These are phyloP conservation scores for Claviceps quebecensis DNA, from an alignment of 2,329 filamentous ascomycete species.

Conservation along the genomic window DNA sequence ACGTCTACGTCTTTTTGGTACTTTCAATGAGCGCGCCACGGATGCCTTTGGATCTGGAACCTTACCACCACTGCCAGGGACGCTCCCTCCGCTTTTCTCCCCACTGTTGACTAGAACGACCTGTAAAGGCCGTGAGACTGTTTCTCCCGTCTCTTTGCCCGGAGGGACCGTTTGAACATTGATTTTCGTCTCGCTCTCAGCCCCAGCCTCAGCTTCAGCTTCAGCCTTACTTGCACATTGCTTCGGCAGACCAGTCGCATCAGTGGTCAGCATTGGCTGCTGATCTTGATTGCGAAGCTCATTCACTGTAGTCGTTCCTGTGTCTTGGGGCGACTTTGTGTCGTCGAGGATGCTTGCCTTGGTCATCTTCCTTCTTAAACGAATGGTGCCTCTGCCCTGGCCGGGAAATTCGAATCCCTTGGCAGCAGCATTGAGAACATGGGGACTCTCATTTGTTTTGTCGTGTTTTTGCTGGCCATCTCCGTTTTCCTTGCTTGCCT, in stretches of 20 bases:
- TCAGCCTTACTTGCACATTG: not conserved
- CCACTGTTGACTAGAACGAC: not conserved
- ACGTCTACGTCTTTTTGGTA: not conserved
- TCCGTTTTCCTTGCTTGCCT: not conserved
- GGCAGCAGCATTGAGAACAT: not conserved
- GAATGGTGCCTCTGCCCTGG: constrained; percentile 1
- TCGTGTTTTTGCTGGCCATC: not conserved
- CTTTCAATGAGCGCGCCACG: not conserved
- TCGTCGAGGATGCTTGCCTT: not conserved
- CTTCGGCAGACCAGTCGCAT: not conserved
- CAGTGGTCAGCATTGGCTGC: not conserved
- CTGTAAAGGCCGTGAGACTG: not conserved
- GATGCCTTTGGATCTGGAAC: not conserved
- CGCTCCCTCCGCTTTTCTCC: not conserved
- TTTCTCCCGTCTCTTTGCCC: not conserved
- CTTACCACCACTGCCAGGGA: not conserved
- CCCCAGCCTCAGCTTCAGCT: too few species aligned
- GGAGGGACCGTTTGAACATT: not conserved
- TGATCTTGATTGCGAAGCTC: not conserved
- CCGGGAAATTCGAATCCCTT: not conserved
- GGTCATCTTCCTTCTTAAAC: not conserved
- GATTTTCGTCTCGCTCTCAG: not conserved
- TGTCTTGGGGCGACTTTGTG: not conserved
- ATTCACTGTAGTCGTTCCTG: not conserved
- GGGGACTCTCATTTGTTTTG: not conserved